Evolutionary conservation across 768 basidiomycete genomes (phyloP), one percentile per base, ranked within the genome.

Genomic region (Psilocybe cubensis): DNA sequence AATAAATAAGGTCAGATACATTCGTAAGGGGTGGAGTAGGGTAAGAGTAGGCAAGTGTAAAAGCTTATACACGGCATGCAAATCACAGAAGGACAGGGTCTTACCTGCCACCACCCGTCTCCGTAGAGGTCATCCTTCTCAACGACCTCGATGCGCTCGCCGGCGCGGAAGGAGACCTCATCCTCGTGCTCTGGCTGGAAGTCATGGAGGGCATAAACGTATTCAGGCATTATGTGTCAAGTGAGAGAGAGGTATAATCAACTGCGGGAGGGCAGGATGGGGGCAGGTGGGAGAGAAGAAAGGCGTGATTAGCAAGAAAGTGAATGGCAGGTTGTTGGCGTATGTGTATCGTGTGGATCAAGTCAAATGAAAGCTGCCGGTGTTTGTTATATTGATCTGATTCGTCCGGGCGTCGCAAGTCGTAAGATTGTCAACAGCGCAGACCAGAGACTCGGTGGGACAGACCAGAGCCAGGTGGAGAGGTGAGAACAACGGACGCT

Each of bases 131-230:
- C 97, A 68, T 98, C 97, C 74, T 86, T 92, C 77, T 98, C 96
- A 40, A 98, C 56, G 25, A 99, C 86, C 67, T 92, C 88, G 63
- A 98, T 93, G 54, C 83, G 79, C 63, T 98, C 94, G 2, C 96
- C 96, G 3, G 87, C 87, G 41, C 75, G 79, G 70, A 98, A 97
- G 1, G 85, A 65, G 35, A 98, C 83, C 74, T 99, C 97, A 72
- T 99, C 97, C 50, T 92, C 91, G 72, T 98, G 86, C 76, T 99
- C 95, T 3, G 97, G 96, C 3, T 74, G 65, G 64, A 98, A 98
- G 65, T 90, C 88, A 69, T 96, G 93, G 12, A 93, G 76, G 1
- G 91, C 94, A 66, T 91, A 94, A 51, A 95, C 92, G 76, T 90
- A 92, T 65, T 91, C 87, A 18, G 84, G 79, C 91, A 92, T 92